Evolutionary conservation across 1,139 yeast genomes (phyloP).

Genomic region (Eremothecium coryli): DNA sequence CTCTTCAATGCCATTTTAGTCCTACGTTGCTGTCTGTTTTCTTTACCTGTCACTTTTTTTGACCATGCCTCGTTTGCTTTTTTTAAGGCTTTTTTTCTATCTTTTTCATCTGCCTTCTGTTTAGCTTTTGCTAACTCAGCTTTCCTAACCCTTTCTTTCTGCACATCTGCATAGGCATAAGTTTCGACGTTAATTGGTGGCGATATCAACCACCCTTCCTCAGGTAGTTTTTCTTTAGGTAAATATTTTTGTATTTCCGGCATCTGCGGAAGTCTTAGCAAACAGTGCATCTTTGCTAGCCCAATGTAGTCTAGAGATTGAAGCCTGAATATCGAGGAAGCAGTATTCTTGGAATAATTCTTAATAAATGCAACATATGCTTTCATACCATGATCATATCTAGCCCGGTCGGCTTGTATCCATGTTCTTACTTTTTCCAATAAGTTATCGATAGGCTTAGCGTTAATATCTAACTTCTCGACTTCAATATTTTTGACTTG

Average conservation of each 20-base stretch:
- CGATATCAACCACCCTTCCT: slow-evolving; percentile 62
- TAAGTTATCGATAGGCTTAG: slow-evolving; percentile 28
- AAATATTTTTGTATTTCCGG: slow-evolving; percentile 66
- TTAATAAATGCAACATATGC: slow-evolving; percentile 78
- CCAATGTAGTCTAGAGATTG: slow-evolving; percentile 63
- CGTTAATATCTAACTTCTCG: slow-evolving; percentile 31
- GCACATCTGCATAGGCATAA: slow-evolving; percentile 54
- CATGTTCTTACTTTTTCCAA: slow-evolving; percentile 40
- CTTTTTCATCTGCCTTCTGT: slow-evolving; percentile 36
- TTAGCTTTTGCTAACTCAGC: slow-evolving; percentile 45
- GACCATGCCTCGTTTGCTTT: slow-evolving; percentile 76
- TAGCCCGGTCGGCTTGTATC: slow-evolving; percentile 62
- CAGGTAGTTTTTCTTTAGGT: slow-evolving; percentile 31
- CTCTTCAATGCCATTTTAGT: slow-evolving; percentile 55
- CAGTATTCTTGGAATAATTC: slow-evolving; percentile 84
- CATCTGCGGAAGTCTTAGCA: slow-evolving; percentile 83
- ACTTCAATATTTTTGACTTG: slow-evolving; percentile 59
- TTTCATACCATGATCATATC: slow-evolving; percentile 71
- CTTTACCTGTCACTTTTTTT: slow-evolving; percentile 53
- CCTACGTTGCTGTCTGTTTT: slow-evolving; percentile 51
- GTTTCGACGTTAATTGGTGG: slow-evolving; percentile 52
- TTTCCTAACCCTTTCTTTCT: slow-evolving; percentile 54
- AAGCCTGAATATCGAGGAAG: slow-evolving; percentile 78
- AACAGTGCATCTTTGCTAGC: slow-evolving; percentile 67
- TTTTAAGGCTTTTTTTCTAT: slow-evolving; percentile 40